phyloP scores from a whole-genome alignment of 768 basidiomycete genomes.

The Lanmaoa pseudosensibilis region DNA sequence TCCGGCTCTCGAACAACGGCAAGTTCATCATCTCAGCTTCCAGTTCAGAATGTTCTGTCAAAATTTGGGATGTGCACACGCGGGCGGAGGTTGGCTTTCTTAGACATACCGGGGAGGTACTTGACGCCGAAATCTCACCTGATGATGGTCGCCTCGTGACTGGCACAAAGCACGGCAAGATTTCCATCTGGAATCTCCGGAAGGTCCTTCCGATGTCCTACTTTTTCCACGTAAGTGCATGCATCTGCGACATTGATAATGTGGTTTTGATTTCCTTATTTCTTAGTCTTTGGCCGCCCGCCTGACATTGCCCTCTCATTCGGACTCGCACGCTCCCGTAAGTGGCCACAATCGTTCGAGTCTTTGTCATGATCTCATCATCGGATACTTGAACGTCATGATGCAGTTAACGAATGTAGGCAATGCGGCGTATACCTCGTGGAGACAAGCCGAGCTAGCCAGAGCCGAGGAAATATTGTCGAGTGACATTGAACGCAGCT shows the following conservation, averaged over 20 bases:
- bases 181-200: conserved; percentile 18
- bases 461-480: conserved; percentile 17
- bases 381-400: background rate
- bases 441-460: conserved; percentile 5
- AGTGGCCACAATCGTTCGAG: background rate
- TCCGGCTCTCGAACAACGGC: conserved; percentile 20
- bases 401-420: conserved; percentile 15
- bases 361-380: conserved; percentile 1
- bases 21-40: conserved; percentile 24
- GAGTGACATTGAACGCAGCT: conserved; percentile 6
- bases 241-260: background rate
- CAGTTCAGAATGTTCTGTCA: conserved; percentile 11
- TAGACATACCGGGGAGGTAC: conserved; percentile 6
- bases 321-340: conserved; percentile 1
- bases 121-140: conserved; percentile 13
- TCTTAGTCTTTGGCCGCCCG: conserved; percentile 10
- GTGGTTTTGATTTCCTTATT: background rate
- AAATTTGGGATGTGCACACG: conserved; percentile 17
- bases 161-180: conserved; percentile 4
- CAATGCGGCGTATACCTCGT: conserved; percentile 7
- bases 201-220: conserved; percentile 7
- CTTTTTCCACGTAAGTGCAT: conserved; percentile 11
- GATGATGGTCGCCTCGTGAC: conserved; percentile 15
- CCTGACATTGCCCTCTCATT: background rate
- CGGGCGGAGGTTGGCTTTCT: conserved; percentile 9